A percentile compares a stretch with the other conserved stretches of the same genome.
Evolutionary conservation across 2,329 filamentous ascomycete genomes (phyloP).

Genomic region (Sarocladiaceae sp.): DNA sequence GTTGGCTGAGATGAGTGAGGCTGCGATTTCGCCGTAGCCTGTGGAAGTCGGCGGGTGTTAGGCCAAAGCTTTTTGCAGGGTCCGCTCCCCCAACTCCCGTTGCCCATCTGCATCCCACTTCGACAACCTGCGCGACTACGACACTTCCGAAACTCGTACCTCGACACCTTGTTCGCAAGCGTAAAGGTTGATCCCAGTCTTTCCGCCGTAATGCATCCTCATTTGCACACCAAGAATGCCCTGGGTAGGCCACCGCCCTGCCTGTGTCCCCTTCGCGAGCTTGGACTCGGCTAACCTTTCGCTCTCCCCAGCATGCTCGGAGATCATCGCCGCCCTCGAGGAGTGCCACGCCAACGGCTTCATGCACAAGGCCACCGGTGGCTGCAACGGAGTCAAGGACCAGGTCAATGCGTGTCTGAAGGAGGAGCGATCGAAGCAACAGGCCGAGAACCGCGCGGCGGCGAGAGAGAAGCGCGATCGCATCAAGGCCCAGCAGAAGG

Average conservation of each 20-base stretch:
- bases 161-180: too few species aligned
- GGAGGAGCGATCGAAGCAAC: constrained; percentile 71
- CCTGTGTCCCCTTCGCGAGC: neutral
- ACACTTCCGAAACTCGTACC: neutral
- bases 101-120: constrained; percentile 4
- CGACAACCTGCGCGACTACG: neutral
- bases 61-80: constrained; percentile 23
- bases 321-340: constrained; percentile 88
- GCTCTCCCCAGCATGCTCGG: constrained; percentile 81
- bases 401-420: constrained; percentile 81
- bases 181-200: neutral
- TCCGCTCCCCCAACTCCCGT: neutral
- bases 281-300: constrained; percentile 15
- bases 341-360: constrained; percentile 93
- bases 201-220: constrained; percentile 78
- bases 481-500: constrained; percentile 66
- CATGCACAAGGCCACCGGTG: constrained; percentile 82
- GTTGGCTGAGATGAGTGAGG: neutral
- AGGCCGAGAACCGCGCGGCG: constrained; percentile 64
- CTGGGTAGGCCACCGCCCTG: constrained; percentile 49
- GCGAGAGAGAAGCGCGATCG: constrained; percentile 63
- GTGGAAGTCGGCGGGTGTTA: neutral
- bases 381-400: constrained; percentile 82
- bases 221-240: constrained; percentile 90
- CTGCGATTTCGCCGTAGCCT: neutral